These are phyloP conservation scores for Acacia concinna DNA, from an alignment of 331 rosid genomes.

Conservation along the genomic window DNA sequence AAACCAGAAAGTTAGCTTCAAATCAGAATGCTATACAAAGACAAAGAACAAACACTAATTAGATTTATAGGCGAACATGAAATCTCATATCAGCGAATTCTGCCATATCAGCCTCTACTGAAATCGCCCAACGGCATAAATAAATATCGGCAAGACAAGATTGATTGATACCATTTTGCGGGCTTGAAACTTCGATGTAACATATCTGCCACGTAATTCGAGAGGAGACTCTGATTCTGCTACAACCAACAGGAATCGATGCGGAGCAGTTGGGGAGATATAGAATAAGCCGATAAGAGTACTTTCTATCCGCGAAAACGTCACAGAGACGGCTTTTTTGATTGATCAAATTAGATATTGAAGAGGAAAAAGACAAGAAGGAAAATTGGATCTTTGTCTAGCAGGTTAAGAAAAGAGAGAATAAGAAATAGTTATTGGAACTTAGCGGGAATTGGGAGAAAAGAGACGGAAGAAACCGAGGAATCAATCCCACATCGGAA, in stretches of 20 bases:
- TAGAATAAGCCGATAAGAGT: background rate
- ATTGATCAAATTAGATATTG: background rate
- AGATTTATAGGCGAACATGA: background rate
- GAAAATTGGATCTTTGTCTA: background rate
- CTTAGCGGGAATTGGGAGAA: background rate
- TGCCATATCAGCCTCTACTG: background rate
- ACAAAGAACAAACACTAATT: background rate
- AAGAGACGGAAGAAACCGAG: background rate
- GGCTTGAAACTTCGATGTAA: conserved; percentile 68
- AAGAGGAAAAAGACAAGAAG: background rate
- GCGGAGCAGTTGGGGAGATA: background rate
- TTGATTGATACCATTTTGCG: conserved; percentile 52
- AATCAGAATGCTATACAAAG: background rate
- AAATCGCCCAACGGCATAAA: background rate
- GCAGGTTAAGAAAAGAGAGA: background rate
- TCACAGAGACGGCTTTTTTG: background rate
- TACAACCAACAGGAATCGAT: background rate
- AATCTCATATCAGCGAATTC: background rate
- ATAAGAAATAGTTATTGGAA: background rate
- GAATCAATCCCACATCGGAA: no score
- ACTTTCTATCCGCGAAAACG: background rate
- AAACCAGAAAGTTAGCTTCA: background rate
- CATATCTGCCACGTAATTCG: conserved; percentile 34
- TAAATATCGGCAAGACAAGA: background rate
- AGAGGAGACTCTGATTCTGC: conserved; percentile 27